phyloP scores from a whole-genome alignment of 192 early-diverging fungal genomes.

The Podila clonocystis region DNA sequence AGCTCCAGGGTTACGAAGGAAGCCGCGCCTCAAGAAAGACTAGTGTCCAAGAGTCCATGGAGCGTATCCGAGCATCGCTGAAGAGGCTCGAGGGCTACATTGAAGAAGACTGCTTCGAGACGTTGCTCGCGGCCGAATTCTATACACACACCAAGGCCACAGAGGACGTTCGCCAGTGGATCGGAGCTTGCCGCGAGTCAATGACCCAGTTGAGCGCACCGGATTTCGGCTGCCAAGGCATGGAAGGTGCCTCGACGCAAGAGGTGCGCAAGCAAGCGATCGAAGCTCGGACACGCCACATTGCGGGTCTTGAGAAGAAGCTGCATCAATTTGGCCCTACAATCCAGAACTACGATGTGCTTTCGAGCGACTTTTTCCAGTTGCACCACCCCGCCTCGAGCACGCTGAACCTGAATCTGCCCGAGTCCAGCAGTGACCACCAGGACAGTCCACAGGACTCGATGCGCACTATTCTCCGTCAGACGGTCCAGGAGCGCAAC shows the following conservation, averaged over 20 bases:
- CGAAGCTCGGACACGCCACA: constrained; percentile 26
- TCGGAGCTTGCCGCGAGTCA: constrained; percentile 35
- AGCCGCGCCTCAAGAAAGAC: constrained; percentile 10
- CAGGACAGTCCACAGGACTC: constrained; percentile 1
- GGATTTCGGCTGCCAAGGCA: constrained; percentile 5
- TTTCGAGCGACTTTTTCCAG: constrained; percentile 42
- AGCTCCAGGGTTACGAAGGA: neutral
- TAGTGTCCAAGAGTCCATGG: constrained; percentile 44
- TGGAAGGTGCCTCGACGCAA: constrained; percentile 1
- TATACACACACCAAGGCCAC: constrained; percentile 52
- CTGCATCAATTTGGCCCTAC: constrained; percentile 28
- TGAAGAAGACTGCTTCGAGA: constrained; percentile 49
- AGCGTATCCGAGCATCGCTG: constrained; percentile 34
- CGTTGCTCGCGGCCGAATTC: constrained; percentile 43
- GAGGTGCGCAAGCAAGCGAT: constrained; percentile 21
- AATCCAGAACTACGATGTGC: constrained; percentile 34
- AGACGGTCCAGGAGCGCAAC: constrained; percentile 40
- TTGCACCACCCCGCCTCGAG: constrained; percentile 40
- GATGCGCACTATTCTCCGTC: constrained; percentile 45
- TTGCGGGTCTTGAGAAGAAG: constrained; percentile 29
- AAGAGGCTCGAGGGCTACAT: constrained; percentile 31
- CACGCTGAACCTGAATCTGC: constrained; percentile 22
- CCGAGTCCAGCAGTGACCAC: neutral
- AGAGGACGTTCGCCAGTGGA: constrained; percentile 54
- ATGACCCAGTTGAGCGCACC: constrained; percentile 18